phyloP scores from a whole-genome alignment of 495 filamentous ascomycete genomes.

The Tuber umbilicatum region DNA sequence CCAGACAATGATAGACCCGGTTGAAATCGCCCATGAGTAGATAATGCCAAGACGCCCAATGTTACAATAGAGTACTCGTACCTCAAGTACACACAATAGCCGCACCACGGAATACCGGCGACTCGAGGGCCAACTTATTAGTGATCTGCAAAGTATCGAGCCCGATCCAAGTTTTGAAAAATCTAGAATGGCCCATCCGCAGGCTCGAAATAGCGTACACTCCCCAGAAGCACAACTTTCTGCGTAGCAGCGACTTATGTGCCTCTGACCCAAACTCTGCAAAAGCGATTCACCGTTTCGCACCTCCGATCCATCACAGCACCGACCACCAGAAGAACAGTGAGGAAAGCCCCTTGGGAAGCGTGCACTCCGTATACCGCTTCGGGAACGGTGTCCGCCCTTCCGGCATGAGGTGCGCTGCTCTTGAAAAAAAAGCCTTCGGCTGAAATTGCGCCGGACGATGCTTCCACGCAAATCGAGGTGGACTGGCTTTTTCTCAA shows the following conservation, averaged over 20 bases:
- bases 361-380: no score
- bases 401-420: not conserved
- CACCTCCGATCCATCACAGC: no score
- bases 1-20: no score
- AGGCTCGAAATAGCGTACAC: not conserved
- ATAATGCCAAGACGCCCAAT: not conserved
- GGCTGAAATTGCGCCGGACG: not conserved
- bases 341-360: not conserved
- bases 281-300: not conserved
- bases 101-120: not conserved
- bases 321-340: not conserved
- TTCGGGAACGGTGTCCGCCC: not conserved
- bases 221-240: not conserved
- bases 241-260: not conserved
- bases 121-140: not conserved
- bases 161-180: not conserved
- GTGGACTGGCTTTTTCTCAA: not conserved
- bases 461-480: not conserved
- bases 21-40: no score
- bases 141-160: not conserved
- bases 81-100: no score
- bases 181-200: not conserved
- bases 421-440: not conserved
- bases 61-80: no score
- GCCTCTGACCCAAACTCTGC: not conserved